phyloP scores from a whole-genome alignment of 2,329 filamentous ascomycete species.

The Cercospora sp. region DNA sequence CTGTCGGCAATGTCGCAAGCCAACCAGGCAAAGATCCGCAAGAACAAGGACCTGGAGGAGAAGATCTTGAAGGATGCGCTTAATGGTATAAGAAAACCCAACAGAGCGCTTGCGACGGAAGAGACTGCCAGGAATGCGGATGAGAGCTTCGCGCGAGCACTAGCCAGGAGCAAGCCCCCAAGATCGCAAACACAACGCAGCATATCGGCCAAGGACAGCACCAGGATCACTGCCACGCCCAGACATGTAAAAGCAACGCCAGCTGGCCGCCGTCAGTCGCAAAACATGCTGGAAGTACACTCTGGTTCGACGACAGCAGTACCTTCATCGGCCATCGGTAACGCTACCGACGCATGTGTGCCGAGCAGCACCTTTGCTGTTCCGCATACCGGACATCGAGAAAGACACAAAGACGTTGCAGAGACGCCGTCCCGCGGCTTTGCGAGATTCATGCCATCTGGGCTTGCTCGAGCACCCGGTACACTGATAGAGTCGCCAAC shows the following conservation, averaged over 20 bases:
- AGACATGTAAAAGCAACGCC: slow-evolving; percentile 37
- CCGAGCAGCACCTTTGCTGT: slow-evolving; percentile 32
- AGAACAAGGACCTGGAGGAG: slow-evolving; percentile 63
- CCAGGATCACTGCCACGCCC: slow-evolving; percentile 46
- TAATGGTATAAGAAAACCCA: slow-evolving; percentile 70
- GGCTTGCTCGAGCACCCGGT: slow-evolving; percentile 25
- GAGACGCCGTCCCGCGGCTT: slow-evolving; percentile 48
- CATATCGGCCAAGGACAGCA: slow-evolving; percentile 39
- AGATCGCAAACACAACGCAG: slow-evolving; percentile 29
- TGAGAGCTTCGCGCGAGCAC: slow-evolving; percentile 49
- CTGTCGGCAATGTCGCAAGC: slow-evolving; percentile 54
- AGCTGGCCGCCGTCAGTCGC: slow-evolving; percentile 21
- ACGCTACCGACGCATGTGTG: slow-evolving; percentile 23
- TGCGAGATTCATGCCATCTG: slow-evolving; percentile 35
- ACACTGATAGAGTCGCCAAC: slow-evolving; percentile 29
- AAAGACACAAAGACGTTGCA: slow-evolving; percentile 34
- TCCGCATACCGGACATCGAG: slow-evolving; percentile 33
- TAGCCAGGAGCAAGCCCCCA: slow-evolving; percentile 25
- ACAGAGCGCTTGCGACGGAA: slow-evolving; percentile 68
- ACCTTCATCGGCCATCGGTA: slow-evolving; percentile 41
- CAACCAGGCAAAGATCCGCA: slow-evolving; percentile 60
- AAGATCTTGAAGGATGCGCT: slow-evolving; percentile 71
- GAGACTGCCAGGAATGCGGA: slow-evolving; percentile 68
- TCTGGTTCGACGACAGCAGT: slow-evolving; percentile 40
- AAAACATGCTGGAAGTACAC: slow-evolving; percentile 33